These are phyloP conservation scores for Ophiostoma perfectum DNA, from an alignment of 2,329 filamentous ascomycete genomes.

Conservation along the genomic window DNA sequence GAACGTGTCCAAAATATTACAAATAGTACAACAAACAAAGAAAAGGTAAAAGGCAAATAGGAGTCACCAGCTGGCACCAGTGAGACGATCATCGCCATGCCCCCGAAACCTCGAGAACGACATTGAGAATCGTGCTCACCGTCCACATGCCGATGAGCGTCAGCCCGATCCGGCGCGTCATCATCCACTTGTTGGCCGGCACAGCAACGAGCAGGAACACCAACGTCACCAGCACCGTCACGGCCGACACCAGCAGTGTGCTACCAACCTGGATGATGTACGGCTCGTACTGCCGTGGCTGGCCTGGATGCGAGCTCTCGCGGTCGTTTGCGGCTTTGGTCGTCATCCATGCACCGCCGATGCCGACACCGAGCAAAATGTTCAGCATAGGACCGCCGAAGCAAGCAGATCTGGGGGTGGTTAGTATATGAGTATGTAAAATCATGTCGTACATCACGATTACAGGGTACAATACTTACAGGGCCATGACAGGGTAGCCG, in stretches of 20 bases:
- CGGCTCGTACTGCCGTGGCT: constrained; percentile 61
- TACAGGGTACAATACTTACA: constrained; percentile 63
- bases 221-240: constrained; percentile 77
- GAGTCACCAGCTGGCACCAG: background rate
- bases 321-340: constrained; percentile 61
- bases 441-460: constrained; percentile 65
- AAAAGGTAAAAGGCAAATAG: background rate
- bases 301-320: constrained; percentile 61
- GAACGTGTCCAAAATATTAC: background rate
- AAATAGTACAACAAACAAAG: background rate
- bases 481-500: constrained; percentile 93
- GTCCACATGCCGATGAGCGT: constrained; percentile 74
- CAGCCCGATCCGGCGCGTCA: constrained; percentile 78
- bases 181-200: constrained; percentile 78
- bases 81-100: constrained; percentile 32
- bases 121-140: constrained; percentile 72
- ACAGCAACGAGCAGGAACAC: constrained; percentile 72
- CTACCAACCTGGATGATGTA: constrained; percentile 81
- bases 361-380: constrained; percentile 88
- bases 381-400: constrained; percentile 99
- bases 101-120: constrained; percentile 69
- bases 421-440: constrained; percentile 26
- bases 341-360: constrained; percentile 85
- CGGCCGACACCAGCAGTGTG: constrained; percentile 76
- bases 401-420: constrained; percentile 62